Evolutionary conservation across 495 filamentous ascomycete species (phyloP).

Genomic region (Penicillium egyptiacum): DNA sequence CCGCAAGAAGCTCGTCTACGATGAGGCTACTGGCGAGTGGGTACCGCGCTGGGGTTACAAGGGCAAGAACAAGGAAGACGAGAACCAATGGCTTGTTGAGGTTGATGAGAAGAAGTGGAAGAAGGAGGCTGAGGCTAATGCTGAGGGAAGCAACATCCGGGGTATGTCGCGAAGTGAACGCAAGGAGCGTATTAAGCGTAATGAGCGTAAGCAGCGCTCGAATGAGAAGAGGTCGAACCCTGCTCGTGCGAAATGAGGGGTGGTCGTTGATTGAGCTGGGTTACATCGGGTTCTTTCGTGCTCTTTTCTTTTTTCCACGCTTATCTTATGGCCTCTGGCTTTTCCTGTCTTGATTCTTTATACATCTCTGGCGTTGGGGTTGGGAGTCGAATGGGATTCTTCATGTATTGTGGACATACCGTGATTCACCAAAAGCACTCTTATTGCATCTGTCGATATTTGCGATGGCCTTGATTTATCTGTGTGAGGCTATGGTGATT

Average conservation of each 20-base stretch:
- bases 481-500: slow-evolving; percentile 3
- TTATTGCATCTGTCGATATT: slow-evolving; percentile 10
- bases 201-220: slow-evolving; percentile 68
- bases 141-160: slow-evolving; percentile 58
- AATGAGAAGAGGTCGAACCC: slow-evolving; percentile 58
- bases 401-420: slow-evolving; percentile 16
- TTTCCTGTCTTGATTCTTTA: slow-evolving; percentile 14
- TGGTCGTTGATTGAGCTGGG: slow-evolving; percentile 20
- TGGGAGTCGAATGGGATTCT: slow-evolving; percentile 27
- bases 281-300: background rate
- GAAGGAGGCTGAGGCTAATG: slow-evolving; percentile 60
- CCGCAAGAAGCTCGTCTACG: slow-evolving; percentile 79
- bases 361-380: slow-evolving; percentile 30
- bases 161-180: slow-evolving; percentile 64
- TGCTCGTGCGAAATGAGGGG: slow-evolving; percentile 30
- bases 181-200: slow-evolving; percentile 62
- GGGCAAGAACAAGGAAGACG: slow-evolving; percentile 80
- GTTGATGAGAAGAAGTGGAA: slow-evolving; percentile 71
- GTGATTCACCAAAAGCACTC: slow-evolving; percentile 30
- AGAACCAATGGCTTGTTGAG: slow-evolving; percentile 85
- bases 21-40: slow-evolving; percentile 84
- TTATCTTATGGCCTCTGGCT: slow-evolving; percentile 5
- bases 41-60: slow-evolving; percentile 93
- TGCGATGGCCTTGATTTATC: background rate
- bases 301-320: slow-evolving; percentile 7